These are phyloP conservation scores for button mushroom (Agaricus bisporus) DNA, from an alignment of 768 basidiomycete species.

Conservation along the genomic window DNA sequence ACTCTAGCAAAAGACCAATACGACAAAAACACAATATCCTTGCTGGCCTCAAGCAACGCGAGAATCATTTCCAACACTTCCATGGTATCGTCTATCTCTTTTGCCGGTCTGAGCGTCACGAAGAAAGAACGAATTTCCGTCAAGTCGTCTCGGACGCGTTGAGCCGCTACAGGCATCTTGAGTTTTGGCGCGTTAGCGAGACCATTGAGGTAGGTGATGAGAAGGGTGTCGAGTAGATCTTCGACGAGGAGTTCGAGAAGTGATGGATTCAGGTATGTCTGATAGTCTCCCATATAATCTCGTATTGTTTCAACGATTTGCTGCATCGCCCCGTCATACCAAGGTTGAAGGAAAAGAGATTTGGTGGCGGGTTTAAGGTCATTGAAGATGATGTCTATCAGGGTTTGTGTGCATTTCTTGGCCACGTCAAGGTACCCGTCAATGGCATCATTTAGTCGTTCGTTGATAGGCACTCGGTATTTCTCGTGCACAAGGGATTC, in stretches of 20 bases:
- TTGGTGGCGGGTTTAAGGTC: constrained; percentile 87
- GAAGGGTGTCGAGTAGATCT: constrained; percentile 86
- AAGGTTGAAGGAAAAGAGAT: constrained; percentile 71
- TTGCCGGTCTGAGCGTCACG: constrained; percentile 62
- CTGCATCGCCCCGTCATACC: constrained; percentile 87
- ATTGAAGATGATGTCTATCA: constrained; percentile 93
- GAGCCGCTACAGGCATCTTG: constrained; percentile 78
- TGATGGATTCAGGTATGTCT: constrained; percentile 83
- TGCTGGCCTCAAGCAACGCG: constrained; percentile 77
- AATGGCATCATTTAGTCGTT: constrained; percentile 90
- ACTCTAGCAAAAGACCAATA: constrained; percentile 92
- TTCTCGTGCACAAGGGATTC: constrained; percentile 93
- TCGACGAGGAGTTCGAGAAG: constrained; percentile 90
- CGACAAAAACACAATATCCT: constrained; percentile 86
- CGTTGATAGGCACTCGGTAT: constrained; percentile 77
- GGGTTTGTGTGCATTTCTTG: constrained; percentile 91
- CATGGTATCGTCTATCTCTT: constrained; percentile 79
- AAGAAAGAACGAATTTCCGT: constrained; percentile 78
- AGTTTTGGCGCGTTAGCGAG: constrained; percentile 82
- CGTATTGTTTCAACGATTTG: constrained; percentile 94
- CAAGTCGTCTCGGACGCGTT: constrained; percentile 80
- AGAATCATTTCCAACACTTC: constrained; percentile 83
- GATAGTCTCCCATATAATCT: constrained; percentile 96
- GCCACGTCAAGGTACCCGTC: constrained; percentile 98
- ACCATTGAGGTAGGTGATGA: constrained; percentile 85